Percentiles rank a stretch among this genome's conserved stretches.
These are phyloP conservation scores for Coniochaeta ligniaria DNA, from an alignment of 2,329 filamentous ascomycete species.

Conservation along the genomic window DNA sequence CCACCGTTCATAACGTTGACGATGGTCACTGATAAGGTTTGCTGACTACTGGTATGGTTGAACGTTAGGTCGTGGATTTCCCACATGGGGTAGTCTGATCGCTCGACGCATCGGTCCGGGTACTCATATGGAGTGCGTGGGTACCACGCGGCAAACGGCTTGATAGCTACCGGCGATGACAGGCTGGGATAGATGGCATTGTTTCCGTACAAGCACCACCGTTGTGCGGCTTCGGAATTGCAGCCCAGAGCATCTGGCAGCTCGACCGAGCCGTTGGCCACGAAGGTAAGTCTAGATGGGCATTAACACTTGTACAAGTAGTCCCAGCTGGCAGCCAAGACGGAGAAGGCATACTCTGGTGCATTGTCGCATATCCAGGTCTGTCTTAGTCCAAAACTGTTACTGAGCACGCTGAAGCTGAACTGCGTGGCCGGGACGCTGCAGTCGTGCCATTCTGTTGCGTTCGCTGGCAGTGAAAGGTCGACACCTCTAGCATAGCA, in stretches of 20 bases:
- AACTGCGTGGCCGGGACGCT: slow-evolving; percentile 10
- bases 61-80: background rate
- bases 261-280: background rate
- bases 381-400: slow-evolving; percentile 7
- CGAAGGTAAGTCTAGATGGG: background rate
- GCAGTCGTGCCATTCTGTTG: slow-evolving; percentile 11
- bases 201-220: background rate
- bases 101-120: background rate
- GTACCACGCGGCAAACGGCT: background rate
- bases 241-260: background rate
- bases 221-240: background rate
- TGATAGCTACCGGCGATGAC: background rate
- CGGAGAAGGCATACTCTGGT: slow-evolving; percentile 1
- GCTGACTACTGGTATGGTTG: background rate
- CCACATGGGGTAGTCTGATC: slow-evolving; percentile 1
- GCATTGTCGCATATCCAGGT: slow-evolving; percentile 10
- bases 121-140: slow-evolving; percentile 2
- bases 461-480: slow-evolving; percentile 6
- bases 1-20: slow-evolving; percentile 8
- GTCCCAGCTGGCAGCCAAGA: background rate
- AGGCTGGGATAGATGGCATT: background rate
- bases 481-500: slow-evolving; percentile 11
- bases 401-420: slow-evolving; percentile 7
- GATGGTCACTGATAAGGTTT: slow-evolving; percentile 5
- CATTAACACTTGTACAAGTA: background rate